Conservation (phyloP, 2,329 filamentous ascomycete genomes). For the Trichoderma pleuroti region DNA sequence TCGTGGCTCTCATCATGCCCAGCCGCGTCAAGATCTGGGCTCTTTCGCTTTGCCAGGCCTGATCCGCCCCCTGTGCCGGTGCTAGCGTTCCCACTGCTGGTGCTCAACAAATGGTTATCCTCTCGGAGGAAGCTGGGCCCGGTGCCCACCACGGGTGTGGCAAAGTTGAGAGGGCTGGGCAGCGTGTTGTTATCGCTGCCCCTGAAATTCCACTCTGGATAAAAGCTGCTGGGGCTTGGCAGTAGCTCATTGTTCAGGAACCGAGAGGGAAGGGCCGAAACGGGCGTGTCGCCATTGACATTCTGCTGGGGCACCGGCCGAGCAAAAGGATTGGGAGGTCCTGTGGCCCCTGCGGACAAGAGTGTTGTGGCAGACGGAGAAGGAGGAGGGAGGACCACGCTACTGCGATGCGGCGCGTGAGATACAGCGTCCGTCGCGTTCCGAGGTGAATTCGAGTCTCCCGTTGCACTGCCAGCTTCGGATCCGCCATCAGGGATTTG, state of each 20-base stretch:
- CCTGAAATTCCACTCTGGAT: constrained; percentile 82
- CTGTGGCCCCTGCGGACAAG: constrained; percentile 84
- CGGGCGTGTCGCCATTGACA: constrained; percentile 62
- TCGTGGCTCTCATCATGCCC: constrained; percentile 42
- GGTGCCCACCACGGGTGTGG: constrained; percentile 67
- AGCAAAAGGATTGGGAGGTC: constrained; percentile 93
- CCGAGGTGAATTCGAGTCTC: constrained; percentile 63
- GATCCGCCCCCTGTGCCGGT: constrained; percentile 21
- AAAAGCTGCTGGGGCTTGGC: constrained; percentile 89
- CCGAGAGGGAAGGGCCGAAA: constrained; percentile 87
- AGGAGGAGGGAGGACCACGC: constrained; percentile 83
- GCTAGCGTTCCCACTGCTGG: constrained; percentile 22
- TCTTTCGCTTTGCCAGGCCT: constrained; percentile 50
- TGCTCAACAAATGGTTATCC: constrained; percentile 36
- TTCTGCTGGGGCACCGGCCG: constrained; percentile 73
- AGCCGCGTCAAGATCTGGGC: constrained; percentile 47
- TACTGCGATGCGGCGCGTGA: constrained; percentile 50
- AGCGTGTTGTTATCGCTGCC: constrained; percentile 76
- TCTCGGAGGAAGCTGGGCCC: constrained; percentile 63
- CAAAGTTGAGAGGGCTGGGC: constrained; percentile 88
- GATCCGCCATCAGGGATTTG: constrained; percentile 92
- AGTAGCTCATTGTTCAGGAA: constrained; percentile 86
- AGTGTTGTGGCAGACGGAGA: constrained; percentile 85
- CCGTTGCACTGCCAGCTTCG: constrained; percentile 69
- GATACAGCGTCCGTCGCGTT: constrained; percentile 58